A percentile compares a stretch with the other conserved stretches of the same genome.
phyloP scores from a whole-genome alignment of 495 filamentous ascomycete genomes.

The Astrocystis sublimbata region DNA sequence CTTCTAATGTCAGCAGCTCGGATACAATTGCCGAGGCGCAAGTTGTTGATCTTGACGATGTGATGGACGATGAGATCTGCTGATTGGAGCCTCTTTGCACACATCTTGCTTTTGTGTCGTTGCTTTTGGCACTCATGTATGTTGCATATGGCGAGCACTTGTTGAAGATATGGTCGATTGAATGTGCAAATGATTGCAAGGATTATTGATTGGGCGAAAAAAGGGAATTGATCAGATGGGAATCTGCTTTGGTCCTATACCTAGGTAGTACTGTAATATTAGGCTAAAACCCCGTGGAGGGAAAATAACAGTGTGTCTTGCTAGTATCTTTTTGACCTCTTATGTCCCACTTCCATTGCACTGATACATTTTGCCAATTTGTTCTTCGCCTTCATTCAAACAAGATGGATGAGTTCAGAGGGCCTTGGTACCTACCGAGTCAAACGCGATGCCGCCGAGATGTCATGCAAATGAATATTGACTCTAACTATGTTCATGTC shows the following conservation, averaged over 20 bases:
- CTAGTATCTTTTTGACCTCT: background rate
- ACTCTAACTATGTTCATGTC: background rate
- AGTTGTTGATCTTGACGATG: slow-evolving; percentile 19
- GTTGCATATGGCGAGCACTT: background rate
- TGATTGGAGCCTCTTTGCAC: background rate
- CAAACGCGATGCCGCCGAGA: slow-evolving; percentile 7
- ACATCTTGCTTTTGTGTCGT: too few species aligned
- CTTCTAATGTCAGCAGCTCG: background rate
- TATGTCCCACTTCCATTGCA: background rate
- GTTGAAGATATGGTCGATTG: background rate
- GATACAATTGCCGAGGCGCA: background rate
- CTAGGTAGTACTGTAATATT: slow-evolving; percentile 5
- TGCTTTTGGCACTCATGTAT: background rate
- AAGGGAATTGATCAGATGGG: background rate
- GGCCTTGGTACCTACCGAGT: slow-evolving; percentile 17
- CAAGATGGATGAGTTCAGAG: slow-evolving; percentile 3
- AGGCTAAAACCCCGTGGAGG: background rate
- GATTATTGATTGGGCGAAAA: background rate
- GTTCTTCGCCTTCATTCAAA: background rate
- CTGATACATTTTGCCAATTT: slow-evolving; percentile 1
- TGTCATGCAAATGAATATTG: background rate
- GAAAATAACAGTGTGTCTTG: slow-evolving; percentile 7
- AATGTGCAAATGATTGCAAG: background rate
- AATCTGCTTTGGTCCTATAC: background rate
- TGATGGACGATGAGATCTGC: slow-evolving; percentile 24